Evolutionary conservation across 1,284 basidiomycete species (phyloP).

Genomic region (Pseudozyma sp.): DNA sequence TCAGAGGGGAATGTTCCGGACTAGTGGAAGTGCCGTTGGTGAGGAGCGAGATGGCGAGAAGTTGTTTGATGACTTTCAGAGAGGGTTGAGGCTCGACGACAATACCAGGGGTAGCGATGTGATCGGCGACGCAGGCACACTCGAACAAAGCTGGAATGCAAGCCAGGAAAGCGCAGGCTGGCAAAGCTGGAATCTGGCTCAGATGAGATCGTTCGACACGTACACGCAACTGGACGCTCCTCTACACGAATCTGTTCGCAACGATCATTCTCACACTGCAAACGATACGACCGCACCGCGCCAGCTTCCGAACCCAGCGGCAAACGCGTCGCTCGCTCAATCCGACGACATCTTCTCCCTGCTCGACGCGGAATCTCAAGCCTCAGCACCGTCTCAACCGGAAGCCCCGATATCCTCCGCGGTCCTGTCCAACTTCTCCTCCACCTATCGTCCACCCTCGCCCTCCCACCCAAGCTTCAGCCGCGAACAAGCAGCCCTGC

Average conservation of each 20-base stretch:
- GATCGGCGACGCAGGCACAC: background rate
- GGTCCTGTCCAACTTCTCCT: constrained; percentile 13
- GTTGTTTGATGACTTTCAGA: constrained; percentile 28
- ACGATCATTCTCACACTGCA: background rate
- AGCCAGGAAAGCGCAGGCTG: constrained; percentile 4
- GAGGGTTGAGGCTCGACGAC: constrained; percentile 9
- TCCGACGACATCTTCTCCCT: constrained; percentile 36
- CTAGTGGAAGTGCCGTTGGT: background rate
- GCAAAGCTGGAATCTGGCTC: constrained; percentile 19
- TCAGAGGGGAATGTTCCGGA: constrained; percentile 1
- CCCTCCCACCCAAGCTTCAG: constrained; percentile 29
- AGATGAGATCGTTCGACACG: background rate
- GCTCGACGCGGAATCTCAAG: constrained; percentile 23
- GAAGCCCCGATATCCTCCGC: background rate
- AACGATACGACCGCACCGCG: background rate
- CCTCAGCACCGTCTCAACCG: background rate
- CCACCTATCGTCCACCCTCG: constrained; percentile 28
- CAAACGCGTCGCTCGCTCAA: constrained; percentile 13
- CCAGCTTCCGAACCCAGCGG: background rate
- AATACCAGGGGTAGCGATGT: background rate
- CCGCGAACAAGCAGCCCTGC: constrained; percentile 35
- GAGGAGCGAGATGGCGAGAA: background rate
- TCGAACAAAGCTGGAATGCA: constrained; percentile 12
- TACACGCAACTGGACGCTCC: constrained; percentile 25
- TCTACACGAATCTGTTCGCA: constrained; percentile 22